Evolutionary conservation across 441 rosid genomes (phyloP), one percentile per base, ranked within the genome.

Genomic region (Euphorbia celastroides): DNA sequence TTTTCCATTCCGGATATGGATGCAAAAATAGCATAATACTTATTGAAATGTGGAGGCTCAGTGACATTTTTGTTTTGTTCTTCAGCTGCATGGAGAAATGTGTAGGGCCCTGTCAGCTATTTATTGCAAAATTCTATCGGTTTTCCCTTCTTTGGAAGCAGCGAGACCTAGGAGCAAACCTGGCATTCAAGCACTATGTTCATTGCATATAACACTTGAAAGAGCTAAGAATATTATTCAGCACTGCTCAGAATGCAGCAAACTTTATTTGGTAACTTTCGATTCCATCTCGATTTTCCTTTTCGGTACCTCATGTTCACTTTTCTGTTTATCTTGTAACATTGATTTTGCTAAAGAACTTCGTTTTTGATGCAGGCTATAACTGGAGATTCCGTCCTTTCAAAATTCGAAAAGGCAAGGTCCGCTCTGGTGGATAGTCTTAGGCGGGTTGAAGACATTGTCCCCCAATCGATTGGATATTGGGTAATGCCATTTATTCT

Each of bases 141-240:
- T 90, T 76, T 90, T 95, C 70, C 99, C 99, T 2, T 83, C 88
- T 2, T 74, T 95, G 76, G 99, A 95, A 86, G 99, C 85, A 14
- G 94, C 97, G 71, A 79, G 96, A 62, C 99, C 99, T 55, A 75
- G 97, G 74, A 95, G 97, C 80, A 95, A 80, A 86, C 87, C 98
- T 38, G 99, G 99, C 62, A 92, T 95, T 74, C 97, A 92, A 26
- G 97, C 98, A 48, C 75, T 95, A 59, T 95, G 99, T 68, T 86
- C 96, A 56, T 82, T 95, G 80, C 98, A 95, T 74, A 85, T 95
- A 70, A 93, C 99, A 48, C 87, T 95, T 34, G 96, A 95, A 81
- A 95, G 93, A 79, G 78, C 96, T 48, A 95, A 92, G 80, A 86
- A 76, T 70, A 74, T 90, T 78, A 96, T 92, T 75, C 96, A 79